Evolutionary conservation across 2,329 filamentous ascomycete species (phyloP).

Genomic region (Metarhizium brunneum): DNA sequence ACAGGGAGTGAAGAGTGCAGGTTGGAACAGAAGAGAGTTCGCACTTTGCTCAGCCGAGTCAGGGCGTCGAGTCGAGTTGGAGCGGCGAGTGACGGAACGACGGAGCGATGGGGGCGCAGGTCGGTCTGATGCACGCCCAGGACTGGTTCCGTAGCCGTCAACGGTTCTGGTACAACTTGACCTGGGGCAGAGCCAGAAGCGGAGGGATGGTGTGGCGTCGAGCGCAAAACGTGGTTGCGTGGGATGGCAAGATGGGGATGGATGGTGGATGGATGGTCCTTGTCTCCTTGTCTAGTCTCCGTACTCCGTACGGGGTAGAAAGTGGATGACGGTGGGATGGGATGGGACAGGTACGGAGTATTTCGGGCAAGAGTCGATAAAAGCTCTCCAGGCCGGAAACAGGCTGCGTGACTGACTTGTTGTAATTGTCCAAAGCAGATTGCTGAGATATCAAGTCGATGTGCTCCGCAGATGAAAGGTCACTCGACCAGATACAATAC

Average conservation of each 20-base stretch:
- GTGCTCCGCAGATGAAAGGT: not conserved
- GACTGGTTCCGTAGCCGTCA: not conserved
- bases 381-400: not conserved
- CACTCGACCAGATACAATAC: too few species aligned
- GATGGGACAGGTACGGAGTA: too few species aligned
- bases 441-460: not conserved
- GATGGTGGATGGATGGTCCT: not conserved
- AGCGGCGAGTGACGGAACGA: too few species aligned
- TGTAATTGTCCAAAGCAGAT: not conserved
- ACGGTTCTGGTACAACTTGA: not conserved
- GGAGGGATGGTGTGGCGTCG: not conserved
- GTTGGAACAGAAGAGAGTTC: not conserved
- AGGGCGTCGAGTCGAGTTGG: not conserved
- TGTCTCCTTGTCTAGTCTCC: not conserved
- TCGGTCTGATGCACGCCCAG: not conserved
- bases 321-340: not conserved
- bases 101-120: conserved; percentile 1
- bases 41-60: not conserved
- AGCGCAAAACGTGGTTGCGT: not conserved
- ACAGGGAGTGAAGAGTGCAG: not conserved
- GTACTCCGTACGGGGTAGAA: not conserved
- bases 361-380: too few species aligned
- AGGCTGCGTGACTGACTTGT: not conserved
- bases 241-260: not conserved
- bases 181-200: not conserved